Percentiles rank a stretch among this genome's conserved stretches.
These are phyloP conservation scores for Xeromyces bisporus DNA, from an alignment of 495 filamentous ascomycete species.

Conservation along the genomic window DNA sequence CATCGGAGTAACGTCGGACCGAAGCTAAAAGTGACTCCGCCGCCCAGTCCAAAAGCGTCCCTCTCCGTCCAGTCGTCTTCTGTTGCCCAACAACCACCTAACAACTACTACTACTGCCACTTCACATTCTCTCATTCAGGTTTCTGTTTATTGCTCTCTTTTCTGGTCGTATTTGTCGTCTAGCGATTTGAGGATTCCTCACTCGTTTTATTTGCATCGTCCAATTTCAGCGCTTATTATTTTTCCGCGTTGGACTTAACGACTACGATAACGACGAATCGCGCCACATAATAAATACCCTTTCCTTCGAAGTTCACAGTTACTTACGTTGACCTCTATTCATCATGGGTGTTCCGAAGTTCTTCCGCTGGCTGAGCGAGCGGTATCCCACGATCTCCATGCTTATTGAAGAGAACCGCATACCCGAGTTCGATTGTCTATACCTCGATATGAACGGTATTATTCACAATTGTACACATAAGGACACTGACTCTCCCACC, in stretches of 20 bases:
- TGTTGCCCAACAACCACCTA: neutral
- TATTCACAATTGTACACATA: conserved; percentile 99
- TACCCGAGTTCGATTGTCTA: conserved; percentile 96
- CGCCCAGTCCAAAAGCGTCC: neutral
- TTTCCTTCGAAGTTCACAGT: neutral
- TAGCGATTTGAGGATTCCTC: neutral
- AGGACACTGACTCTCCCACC: conserved; percentile 74
- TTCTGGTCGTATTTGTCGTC: neutral
- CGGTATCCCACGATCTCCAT: conserved; percentile 97
- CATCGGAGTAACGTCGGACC: too few relatives aligned
- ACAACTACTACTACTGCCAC: neutral
- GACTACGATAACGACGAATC: neutral
- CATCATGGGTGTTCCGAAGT: conserved; percentile 86
- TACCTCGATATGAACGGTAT: conserved; percentile 99
- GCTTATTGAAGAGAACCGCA: conserved; percentile 96
- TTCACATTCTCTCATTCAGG: neutral
- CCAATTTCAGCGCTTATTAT: neutral
- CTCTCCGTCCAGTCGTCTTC: neutral
- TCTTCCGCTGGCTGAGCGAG: conserved; percentile 91
- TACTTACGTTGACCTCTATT: conserved; percentile 1
- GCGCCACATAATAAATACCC: neutral
- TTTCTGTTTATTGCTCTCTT: neutral
- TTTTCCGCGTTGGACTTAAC: neutral
- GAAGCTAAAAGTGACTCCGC: neutral
- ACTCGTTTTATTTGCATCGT: neutral